Base-by-base conservation (phyloP, 2,329 filamentous ascomycete species). In the Cercospora brassicicola region DNA sequence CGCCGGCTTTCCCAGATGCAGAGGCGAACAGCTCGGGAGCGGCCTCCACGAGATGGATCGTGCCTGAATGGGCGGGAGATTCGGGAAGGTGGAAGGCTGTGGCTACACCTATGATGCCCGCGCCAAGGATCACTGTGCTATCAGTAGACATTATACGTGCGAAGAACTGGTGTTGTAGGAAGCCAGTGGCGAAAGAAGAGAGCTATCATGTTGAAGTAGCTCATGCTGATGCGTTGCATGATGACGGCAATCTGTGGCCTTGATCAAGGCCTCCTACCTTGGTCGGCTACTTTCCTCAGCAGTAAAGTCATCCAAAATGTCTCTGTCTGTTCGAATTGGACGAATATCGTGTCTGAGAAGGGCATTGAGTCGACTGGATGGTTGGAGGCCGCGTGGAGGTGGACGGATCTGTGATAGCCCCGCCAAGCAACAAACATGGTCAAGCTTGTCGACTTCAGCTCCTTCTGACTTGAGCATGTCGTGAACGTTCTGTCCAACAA, bases 1-100 rank as follows among this genome's bases (percentile, higher is more conserved):
- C 91, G 18, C 85, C 92, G 0, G 91, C 90, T 71, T 87, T 89
- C 0, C 91, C 91, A 2, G 90, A 93, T 0, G 91, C 91, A 31
- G 89, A 91, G 10, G 87, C 85, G 78, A 94, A 92, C 33, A 94
- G 84, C 69, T 87, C 77, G 0, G 83, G 77, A 4, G 85, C 85
- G 5, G 85, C 81, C 73, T 90, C 88, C 45, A 90, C 70, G 23
- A 90, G 79, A 69, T 88, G 85, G 62, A 90, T 87, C 8, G 62
- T 76, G 75, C 8, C 75, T 74, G 33, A 23, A 18, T 62, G 51
- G 2, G 62, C 13, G 26, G 45, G 18, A 1, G 77, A 76, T 59
- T 80, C 74, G 6, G 88, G 87, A 33, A 94, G 85, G 76, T 91
- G 92, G 79, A 90, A 92, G n/a, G 90, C 89, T 10, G 88, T 90